Conservation (phyloP, 2,329 filamentous ascomycete species). For the Trichoderma arundinaceum region DNA sequence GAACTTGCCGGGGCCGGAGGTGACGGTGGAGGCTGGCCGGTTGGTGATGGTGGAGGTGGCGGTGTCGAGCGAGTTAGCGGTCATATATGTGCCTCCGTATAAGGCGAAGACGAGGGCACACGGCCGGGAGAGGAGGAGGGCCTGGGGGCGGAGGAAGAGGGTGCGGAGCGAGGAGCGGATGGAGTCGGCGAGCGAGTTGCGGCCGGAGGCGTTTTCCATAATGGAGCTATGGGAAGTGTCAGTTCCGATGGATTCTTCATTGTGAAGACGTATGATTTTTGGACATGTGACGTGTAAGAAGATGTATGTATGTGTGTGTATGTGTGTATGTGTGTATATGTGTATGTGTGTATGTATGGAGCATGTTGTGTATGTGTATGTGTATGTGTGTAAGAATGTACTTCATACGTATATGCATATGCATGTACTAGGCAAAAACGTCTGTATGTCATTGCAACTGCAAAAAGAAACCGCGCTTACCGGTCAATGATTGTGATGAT, state of each 20-base stretch:
- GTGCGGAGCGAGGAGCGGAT: constrained; percentile 62
- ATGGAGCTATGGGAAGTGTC: constrained; percentile 61
- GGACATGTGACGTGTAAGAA: no score
- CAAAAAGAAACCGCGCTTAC: constrained; percentile 49
- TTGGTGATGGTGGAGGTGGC: constrained; percentile 66
- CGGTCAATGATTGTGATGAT: constrained; percentile 87
- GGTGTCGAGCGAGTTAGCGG: constrained; percentile 88
- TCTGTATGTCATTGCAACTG: no score
- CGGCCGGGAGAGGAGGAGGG: constrained; percentile 67
- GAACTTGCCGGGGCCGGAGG: constrained; percentile 81
- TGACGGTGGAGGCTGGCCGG: constrained; percentile 65
- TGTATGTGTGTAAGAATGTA: not conserved
- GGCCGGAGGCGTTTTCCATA: constrained; percentile 81
- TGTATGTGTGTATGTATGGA: not conserved
- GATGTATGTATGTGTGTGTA: not conserved
- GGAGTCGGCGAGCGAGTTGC: constrained; percentile 63
- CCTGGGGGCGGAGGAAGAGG: constrained; percentile 65
- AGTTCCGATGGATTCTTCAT: no score
- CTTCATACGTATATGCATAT: no score
- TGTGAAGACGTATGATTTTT: no score
- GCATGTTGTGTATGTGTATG: not conserved
- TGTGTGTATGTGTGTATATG: not conserved
- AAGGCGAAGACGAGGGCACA: constrained; percentile 73
- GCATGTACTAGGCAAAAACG: no score
- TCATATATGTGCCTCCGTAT: constrained; percentile 88